Evolutionary conservation across 306 rosid species (phyloP).

Genomic region (Ammopiptanthus mongolicus): DNA sequence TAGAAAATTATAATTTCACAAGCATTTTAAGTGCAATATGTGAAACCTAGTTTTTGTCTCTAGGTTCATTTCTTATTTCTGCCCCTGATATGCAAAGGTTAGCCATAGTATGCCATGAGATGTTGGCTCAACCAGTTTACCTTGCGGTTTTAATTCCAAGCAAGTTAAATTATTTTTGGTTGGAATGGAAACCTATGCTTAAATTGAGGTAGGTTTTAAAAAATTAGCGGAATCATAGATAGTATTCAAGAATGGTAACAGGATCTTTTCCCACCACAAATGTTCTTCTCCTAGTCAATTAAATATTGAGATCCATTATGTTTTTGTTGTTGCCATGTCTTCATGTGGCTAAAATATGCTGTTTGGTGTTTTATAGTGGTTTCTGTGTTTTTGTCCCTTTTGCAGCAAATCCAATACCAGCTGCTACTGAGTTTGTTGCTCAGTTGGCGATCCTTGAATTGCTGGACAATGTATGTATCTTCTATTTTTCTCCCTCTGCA

Average conservation of each 20-base stretch:
- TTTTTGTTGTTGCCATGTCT: background rate
- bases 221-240: background rate
- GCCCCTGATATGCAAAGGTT: background rate
- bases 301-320: background rate
- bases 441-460: constrained; percentile 89
- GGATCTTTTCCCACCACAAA: background rate
- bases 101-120: background rate
- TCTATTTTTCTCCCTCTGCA: background rate
- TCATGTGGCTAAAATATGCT: background rate
- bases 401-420: constrained; percentile 70
- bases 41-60: constrained; percentile 1
- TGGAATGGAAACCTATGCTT: background rate
- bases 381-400: constrained; percentile 7
- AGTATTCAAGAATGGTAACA: background rate
- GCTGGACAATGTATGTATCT: constrained; percentile 68
- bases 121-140: background rate
- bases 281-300: background rate
- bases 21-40: background rate
- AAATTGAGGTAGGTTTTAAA: background rate
- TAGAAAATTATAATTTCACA: background rate
- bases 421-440: constrained; percentile 75
- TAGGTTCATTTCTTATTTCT: constrained; percentile 1
- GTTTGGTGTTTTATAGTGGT: background rate
- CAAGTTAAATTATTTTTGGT: background rate
- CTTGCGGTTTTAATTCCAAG: background rate